Conservation (phyloP, 768 basidiomycete genomes). For the Hypholoma sublateritium region DNA sequence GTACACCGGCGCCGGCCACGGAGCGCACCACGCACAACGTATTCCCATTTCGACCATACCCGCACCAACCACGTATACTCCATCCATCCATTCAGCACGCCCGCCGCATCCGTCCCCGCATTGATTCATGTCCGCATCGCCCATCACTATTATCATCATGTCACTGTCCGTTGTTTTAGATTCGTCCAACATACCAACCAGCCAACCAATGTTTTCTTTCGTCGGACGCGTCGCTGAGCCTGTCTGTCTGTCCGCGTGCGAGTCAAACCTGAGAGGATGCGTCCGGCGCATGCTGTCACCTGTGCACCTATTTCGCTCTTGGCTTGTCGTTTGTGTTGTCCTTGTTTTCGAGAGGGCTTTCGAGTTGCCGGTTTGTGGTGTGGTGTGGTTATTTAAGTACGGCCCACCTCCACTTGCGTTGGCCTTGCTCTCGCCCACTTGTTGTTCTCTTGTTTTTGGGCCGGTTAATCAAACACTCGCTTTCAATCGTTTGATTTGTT, state of each 20-base stretch:
- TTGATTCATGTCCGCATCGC: not conserved
- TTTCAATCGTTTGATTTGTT: not conserved
- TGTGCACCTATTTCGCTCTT: not conserved
- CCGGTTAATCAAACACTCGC: not conserved
- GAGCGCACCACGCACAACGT: constrained; percentile 3
- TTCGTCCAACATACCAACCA: not conserved
- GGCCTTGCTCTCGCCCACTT: too few species aligned
- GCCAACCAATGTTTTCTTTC: not conserved
- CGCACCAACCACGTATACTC: not conserved
- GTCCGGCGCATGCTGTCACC: too few species aligned
- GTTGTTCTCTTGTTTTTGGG: too few species aligned
- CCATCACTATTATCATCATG: constrained; percentile 1
- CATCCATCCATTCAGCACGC: not conserved
- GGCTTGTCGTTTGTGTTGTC: not conserved
- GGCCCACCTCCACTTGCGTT: not conserved
- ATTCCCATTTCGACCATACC: constrained; percentile 2
- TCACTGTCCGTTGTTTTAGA: constrained; percentile 7
- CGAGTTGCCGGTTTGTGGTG: not conserved
- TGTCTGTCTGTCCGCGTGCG: not conserved
- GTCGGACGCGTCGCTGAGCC: not conserved
- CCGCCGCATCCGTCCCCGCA: not conserved
- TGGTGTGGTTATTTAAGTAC: not conserved
- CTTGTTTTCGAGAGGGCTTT: too few species aligned
- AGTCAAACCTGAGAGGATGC: too few species aligned
- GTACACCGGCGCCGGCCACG: constrained; percentile 9